Percentiles rank a stretch among this genome's conserved stretches.
phyloP scores from a whole-genome alignment of 306 rosid species.

The Cyclanthera cordifolia region DNA sequence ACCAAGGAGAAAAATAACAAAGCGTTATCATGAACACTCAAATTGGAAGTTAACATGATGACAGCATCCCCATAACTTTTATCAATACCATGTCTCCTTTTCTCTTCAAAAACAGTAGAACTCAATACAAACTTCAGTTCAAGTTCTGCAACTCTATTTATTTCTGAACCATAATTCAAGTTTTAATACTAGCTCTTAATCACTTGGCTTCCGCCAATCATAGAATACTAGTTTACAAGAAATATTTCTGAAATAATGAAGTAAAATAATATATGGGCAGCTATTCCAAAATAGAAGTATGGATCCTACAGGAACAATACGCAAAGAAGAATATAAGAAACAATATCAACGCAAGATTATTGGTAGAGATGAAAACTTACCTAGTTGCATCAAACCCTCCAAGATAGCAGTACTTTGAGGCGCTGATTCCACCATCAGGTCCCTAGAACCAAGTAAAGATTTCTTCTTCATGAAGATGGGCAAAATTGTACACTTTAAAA shows the following conservation, averaged over 20 bases:
- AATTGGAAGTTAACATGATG: not conserved
- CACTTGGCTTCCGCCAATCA: not conserved
- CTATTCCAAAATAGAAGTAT: not conserved
- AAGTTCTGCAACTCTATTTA: not conserved
- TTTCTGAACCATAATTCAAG: not conserved
- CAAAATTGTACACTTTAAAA: not conserved
- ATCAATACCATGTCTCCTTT: not conserved
- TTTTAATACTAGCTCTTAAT: not conserved
- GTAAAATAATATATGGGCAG: not conserved
- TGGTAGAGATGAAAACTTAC: slow-evolving; percentile 26
- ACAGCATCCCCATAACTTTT: not conserved
- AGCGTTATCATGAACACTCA: not conserved
- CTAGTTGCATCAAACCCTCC: slow-evolving; percentile 97
- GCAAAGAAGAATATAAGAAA: not conserved
- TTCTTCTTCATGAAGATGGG: slow-evolving; percentile 14
- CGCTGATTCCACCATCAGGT: slow-evolving; percentile 90
- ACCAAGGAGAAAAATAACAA: not conserved
- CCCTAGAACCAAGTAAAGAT: slow-evolving; percentile 40
- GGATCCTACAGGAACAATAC: not conserved
- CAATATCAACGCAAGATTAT: not conserved
- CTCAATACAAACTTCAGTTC: not conserved
- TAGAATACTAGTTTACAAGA: not conserved
- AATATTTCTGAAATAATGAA: not conserved
- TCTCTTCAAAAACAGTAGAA: not conserved
- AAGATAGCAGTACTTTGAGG: slow-evolving; percentile 83